Conservation (phyloP, 768 basidiomycete species). For the Pleurotus platypus region DNA sequence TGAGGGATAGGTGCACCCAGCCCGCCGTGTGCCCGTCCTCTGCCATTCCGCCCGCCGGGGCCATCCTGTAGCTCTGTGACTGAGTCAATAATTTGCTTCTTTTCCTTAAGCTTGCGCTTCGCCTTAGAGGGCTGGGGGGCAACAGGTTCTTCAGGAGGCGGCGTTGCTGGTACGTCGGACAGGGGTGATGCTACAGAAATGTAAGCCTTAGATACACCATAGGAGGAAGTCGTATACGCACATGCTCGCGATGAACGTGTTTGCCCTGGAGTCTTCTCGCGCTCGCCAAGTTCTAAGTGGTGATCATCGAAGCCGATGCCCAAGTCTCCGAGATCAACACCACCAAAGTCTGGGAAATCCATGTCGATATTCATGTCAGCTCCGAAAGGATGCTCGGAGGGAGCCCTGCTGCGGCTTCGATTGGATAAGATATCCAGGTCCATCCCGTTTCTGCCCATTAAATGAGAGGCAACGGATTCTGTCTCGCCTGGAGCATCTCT, state of each 20-base stretch:
- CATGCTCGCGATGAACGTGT: conserved; percentile 68
- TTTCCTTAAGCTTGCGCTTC: conserved; percentile 61
- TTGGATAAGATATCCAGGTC: conserved; percentile 66
- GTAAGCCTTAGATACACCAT: no score
- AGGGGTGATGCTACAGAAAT: conserved; percentile 62
- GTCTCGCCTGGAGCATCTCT: conserved; percentile 60
- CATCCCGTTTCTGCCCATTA: conserved; percentile 45
- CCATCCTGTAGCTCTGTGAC: conserved; percentile 79
- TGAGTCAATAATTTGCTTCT: conserved; percentile 89
- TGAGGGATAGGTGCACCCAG: conserved; percentile 51
- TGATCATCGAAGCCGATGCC: conserved; percentile 68
- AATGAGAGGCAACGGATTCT: conserved; percentile 60
- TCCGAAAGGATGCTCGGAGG: conserved; percentile 65
- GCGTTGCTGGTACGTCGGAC: conserved; percentile 72
- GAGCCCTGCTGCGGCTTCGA: conserved; percentile 54
- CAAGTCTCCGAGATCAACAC: conserved; percentile 60
- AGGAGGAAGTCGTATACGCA: conserved; percentile 28
- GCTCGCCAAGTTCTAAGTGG: conserved; percentile 29
- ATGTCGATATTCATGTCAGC: conserved; percentile 46
- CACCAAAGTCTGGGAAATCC: conserved; percentile 45
- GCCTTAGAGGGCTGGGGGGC: conserved; percentile 37
- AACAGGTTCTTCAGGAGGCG: conserved; percentile 57
- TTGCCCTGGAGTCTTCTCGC: conserved; percentile 55
- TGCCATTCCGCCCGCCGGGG: conserved; percentile 48
- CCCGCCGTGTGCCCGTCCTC: conserved; percentile 44